Percentiles rank a stretch among this genome's conserved stretches.
These are phyloP conservation scores for Fomitopsis schrenkii DNA, from an alignment of 1,284 basidiomycete genomes.

Conservation along the genomic window DNA sequence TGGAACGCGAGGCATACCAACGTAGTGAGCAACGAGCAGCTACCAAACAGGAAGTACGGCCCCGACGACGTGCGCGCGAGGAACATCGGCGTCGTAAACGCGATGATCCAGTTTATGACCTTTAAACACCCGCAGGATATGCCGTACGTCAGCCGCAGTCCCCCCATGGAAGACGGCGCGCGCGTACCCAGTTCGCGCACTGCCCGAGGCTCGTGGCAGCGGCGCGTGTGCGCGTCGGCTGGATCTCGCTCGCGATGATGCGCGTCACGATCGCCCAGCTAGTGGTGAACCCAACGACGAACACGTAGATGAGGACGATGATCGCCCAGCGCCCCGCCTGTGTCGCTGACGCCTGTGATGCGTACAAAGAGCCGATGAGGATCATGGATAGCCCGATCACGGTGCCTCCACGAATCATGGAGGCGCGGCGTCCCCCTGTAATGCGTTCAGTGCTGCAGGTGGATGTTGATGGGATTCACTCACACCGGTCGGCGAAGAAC, in stretches of 20 bases:
- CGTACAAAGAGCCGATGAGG: constrained; percentile 41
- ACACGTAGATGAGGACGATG: constrained; percentile 45
- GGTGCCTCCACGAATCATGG: constrained; percentile 41
- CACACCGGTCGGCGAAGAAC: constrained; percentile 39
- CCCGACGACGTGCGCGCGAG: constrained; percentile 38
- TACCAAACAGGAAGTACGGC: constrained; percentile 47
- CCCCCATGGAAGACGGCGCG: background rate
- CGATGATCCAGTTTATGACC: constrained; percentile 42
- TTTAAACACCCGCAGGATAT: background rate
- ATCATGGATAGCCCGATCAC: constrained; percentile 34
- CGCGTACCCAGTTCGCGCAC: constrained; percentile 33
- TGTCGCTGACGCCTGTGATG: constrained; percentile 28
- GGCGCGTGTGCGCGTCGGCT: constrained; percentile 35
- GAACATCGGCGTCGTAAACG: constrained; percentile 44
- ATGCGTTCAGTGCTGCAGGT: background rate
- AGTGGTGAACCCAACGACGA: constrained; percentile 34
- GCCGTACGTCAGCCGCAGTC: background rate
- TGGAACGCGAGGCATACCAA: constrained; percentile 36
- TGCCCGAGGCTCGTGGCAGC: constrained; percentile 36
- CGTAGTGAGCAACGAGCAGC: constrained; percentile 33
- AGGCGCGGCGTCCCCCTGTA: constrained; percentile 38
- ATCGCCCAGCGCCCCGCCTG: constrained; percentile 36
- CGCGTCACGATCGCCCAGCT: constrained; percentile 36
- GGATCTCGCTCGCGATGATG: constrained; percentile 38
- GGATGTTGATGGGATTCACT: constrained; percentile 2